These are phyloP conservation scores for Ceratobasidium papillatum DNA, from an alignment of 1,284 basidiomycete species.

Conservation along the genomic window DNA sequence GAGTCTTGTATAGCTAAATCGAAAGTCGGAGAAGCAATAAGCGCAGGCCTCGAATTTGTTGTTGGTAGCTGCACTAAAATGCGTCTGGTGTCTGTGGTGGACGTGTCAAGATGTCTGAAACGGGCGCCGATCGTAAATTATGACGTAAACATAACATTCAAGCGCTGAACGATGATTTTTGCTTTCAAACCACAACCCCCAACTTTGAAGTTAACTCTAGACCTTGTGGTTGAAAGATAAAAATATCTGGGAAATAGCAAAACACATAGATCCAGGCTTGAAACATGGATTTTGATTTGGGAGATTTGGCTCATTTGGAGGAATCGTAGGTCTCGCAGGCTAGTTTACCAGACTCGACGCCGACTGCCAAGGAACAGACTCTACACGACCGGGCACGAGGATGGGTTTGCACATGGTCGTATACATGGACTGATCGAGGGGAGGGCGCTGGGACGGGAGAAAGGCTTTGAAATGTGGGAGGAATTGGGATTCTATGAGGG, in stretches of 20 bases:
- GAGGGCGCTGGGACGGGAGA: conserved; percentile 86
- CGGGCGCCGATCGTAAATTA: neutral
- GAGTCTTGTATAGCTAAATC: too few relatives aligned
- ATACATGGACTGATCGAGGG: conserved; percentile 94
- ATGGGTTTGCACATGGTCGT: conserved; percentile 84
- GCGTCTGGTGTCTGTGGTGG: neutral
- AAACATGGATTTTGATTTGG: conserved; percentile 62
- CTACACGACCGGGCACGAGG: conserved; percentile 78
- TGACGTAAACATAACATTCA: neutral
- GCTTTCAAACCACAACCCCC: neutral
- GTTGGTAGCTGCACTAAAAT: neutral
- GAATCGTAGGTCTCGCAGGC: conserved; percentile 62
- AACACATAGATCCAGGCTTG: neutral
- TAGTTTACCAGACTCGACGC: neutral
- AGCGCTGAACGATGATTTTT: neutral
- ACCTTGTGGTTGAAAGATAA: neutral
- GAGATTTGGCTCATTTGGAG: conserved; percentile 73
- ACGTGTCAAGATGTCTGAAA: neutral
- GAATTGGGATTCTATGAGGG: conserved; percentile 94
- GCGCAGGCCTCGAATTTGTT: neutral
- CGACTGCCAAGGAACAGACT: conserved; percentile 63
- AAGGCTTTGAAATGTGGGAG: conserved; percentile 96
- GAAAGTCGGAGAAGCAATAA: neutral
- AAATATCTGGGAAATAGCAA: neutral
- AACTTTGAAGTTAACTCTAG: neutral